Evolutionary conservation across 345 rosid species (phyloP).

Genomic region (Syzygium oleosum): DNA sequence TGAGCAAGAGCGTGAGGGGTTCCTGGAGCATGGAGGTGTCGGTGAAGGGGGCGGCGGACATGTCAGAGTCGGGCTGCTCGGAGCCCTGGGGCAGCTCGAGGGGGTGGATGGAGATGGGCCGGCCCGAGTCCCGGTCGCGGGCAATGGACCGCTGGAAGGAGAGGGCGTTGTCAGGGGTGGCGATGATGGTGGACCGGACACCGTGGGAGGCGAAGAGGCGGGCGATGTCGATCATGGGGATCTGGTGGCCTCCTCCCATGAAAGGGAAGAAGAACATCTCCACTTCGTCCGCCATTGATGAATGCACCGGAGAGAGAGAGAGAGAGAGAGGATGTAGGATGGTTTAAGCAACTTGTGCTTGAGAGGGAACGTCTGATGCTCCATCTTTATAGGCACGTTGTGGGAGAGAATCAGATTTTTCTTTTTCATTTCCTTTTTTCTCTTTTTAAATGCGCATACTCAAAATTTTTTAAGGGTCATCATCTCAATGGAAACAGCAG

Average conservation of each 20-base stretch:
- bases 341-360: neutral
- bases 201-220: slow-evolving; percentile 31
- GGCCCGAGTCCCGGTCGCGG: slow-evolving; percentile 18
- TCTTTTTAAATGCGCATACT: neutral
- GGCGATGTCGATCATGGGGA: slow-evolving; percentile 43
- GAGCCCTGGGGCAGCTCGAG: slow-evolving; percentile 8
- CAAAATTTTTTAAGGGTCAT: neutral
- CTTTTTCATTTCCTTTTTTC: neutral
- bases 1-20: slow-evolving; percentile 11
- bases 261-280: slow-evolving; percentile 40
- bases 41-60: slow-evolving; percentile 19
- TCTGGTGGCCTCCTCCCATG: slow-evolving; percentile 40
- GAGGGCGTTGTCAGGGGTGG: slow-evolving; percentile 21
- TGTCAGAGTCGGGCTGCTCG: slow-evolving; percentile 14
- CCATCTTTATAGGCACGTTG: neutral
- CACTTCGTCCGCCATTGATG: slow-evolving; percentile 3
- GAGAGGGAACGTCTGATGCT: neutral
- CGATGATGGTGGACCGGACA: slow-evolving; percentile 16
- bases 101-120: slow-evolving; percentile 12
- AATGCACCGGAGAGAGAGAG: neutral
- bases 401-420: too few species aligned
- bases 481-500: neutral
- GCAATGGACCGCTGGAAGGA: slow-evolving; percentile 15
- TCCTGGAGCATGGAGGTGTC: slow-evolving; percentile 30
- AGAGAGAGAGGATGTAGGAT: neutral